phyloP scores from a whole-genome alignment of 2,329 filamentous ascomycete species.

The Trichoderma aggressivum region DNA sequence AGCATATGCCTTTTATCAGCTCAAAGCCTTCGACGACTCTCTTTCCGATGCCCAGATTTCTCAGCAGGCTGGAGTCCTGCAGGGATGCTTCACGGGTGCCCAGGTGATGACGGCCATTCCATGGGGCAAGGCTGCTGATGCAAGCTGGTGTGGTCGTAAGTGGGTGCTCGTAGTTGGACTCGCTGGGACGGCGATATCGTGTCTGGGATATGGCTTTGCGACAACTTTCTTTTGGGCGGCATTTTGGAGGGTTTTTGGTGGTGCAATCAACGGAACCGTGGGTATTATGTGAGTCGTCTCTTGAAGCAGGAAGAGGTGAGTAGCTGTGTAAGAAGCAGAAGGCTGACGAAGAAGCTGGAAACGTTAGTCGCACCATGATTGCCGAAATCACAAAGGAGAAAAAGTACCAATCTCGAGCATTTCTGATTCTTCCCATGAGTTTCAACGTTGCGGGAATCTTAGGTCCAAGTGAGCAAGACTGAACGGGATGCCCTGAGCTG shows the following conservation, averaged over 20 bases:
- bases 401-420: conserved; percentile 32
- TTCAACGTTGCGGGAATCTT: conserved; percentile 1
- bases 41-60: conserved; percentile 8
- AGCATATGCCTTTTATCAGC: conserved; percentile 9
- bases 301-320: neutral
- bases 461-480: neutral
- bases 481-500: neutral
- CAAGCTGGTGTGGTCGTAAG: conserved; percentile 7
- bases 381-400: conserved; percentile 48
- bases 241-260: conserved; percentile 64
- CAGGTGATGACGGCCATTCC: conserved; percentile 10
- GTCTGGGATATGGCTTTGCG: conserved; percentile 5
- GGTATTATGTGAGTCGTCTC: conserved; percentile 43
- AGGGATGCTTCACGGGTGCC: conserved; percentile 6
- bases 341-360: conserved; percentile 14
- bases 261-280: conserved; percentile 50
- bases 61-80: neutral
- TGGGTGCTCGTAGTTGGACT: conserved; percentile 5
- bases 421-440: conserved; percentile 8
- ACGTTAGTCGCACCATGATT: conserved; percentile 44
- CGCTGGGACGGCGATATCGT: neutral
- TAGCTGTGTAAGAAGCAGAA: too few species aligned
- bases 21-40: conserved; percentile 7
- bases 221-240: conserved; percentile 48
- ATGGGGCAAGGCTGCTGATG: conserved; percentile 13